These are phyloP conservation scores for Penicillium manginii DNA, from an alignment of 495 filamentous ascomycete species.

Conservation along the genomic window DNA sequence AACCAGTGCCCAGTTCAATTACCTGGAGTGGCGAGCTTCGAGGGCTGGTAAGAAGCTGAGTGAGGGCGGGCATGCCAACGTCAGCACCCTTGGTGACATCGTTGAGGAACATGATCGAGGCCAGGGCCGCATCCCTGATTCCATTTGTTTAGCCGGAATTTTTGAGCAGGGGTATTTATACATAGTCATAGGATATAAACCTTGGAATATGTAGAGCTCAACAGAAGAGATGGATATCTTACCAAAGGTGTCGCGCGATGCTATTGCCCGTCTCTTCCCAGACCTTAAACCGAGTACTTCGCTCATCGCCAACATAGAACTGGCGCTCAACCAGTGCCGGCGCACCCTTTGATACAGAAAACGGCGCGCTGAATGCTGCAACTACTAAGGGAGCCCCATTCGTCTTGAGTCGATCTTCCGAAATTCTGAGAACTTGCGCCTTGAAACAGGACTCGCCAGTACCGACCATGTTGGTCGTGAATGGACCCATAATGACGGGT, in stretches of 20 bases:
- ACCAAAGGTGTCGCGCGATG: conserved; percentile 95
- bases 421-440: conserved; percentile 9
- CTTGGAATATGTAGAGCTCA: neutral
- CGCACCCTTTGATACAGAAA: conserved; percentile 42
- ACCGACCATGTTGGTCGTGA: conserved; percentile 27
- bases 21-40: conserved; percentile 50
- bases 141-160: too few species aligned
- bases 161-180: too few species aligned
- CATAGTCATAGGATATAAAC: too few species aligned
- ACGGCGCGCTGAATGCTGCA: conserved; percentile 57
- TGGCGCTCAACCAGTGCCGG: conserved; percentile 59
- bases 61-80: conserved; percentile 30
- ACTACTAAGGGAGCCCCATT: conserved; percentile 49
- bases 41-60: conserved; percentile 27
- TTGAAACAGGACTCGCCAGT: conserved; percentile 22
- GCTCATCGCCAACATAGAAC: conserved; percentile 37
- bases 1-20: conserved; percentile 82
- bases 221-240: conserved; percentile 29
- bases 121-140: conserved; percentile 70
- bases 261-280: conserved; percentile 95
- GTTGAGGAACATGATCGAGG: conserved; percentile 51
- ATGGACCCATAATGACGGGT: conserved; percentile 39
- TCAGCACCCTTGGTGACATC: conserved; percentile 20
- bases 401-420: conserved; percentile 24
- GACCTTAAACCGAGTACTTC: conserved; percentile 45